These are phyloP conservation scores for Malus fusca DNA, from an alignment of 306 rosid genomes.

Conservation along the genomic window DNA sequence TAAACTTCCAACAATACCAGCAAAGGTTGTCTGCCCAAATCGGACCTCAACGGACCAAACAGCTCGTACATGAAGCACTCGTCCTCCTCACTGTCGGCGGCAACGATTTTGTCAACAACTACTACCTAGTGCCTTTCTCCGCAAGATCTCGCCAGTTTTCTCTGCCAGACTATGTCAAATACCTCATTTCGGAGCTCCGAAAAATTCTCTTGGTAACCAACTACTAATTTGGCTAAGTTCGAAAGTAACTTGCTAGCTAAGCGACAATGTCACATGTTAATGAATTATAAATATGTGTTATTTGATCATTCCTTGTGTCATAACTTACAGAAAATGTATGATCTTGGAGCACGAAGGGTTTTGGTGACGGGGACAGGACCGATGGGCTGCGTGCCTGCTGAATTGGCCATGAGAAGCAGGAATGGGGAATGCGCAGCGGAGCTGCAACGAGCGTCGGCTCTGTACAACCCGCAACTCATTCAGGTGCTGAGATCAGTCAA, in stretches of 20 bases:
- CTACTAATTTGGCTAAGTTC: background rate
- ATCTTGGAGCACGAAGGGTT: constrained; percentile 67
- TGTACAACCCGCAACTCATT: constrained; percentile 63
- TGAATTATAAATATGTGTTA: background rate
- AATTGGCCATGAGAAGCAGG: constrained; percentile 44
- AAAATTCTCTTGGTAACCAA: constrained; percentile 42
- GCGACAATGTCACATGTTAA: background rate
- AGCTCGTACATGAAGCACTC: constrained; percentile 40
- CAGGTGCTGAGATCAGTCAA: constrained; percentile 43
- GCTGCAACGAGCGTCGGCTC: constrained; percentile 44
- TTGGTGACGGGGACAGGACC: constrained; percentile 89
- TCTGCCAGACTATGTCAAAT: constrained; percentile 55
- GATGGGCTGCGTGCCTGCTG: constrained; percentile 84
- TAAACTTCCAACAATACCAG: constrained; percentile 54
- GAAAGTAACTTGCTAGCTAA: background rate
- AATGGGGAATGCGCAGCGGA: constrained; percentile 50
- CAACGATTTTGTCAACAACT: constrained; percentile 83
- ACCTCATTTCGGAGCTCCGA: constrained; percentile 49
- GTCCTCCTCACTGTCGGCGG: constrained; percentile 73
- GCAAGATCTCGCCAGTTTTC: constrained; percentile 61
- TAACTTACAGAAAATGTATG: constrained; percentile 28
- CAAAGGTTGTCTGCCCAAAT: constrained; percentile 38
- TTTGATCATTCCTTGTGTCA: background rate
- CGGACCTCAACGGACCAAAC: constrained; percentile 29
- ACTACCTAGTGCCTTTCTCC: constrained; percentile 65